Conservation (phyloP, 148 eudicot genomes). For the Vaccinium corymbosum region DNA sequence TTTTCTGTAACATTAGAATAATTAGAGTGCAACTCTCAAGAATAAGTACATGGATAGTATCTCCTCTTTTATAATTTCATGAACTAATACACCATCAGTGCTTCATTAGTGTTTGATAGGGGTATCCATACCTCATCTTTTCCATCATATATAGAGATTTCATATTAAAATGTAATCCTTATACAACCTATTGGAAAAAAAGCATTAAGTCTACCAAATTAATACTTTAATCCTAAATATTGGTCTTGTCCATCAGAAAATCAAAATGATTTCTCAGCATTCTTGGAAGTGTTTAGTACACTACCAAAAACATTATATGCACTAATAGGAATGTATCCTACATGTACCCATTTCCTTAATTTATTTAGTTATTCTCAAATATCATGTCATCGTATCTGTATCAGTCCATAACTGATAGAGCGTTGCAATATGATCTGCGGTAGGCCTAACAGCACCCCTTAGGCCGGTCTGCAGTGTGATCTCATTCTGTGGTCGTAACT, state of each 20-base stretch:
- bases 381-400: not conserved
- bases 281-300: not conserved
- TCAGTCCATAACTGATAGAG: not conserved
- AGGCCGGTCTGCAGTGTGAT: conserved; percentile 2
- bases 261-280: not conserved
- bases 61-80: too few relatives aligned
- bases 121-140: too few relatives aligned
- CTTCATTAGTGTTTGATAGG: too few relatives aligned
- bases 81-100: too few relatives aligned
- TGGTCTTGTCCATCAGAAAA: not conserved
- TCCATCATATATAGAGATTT: too few relatives aligned
- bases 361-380: too few relatives aligned
- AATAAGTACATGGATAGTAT: too few relatives aligned
- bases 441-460: not conserved
- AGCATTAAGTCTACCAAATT: not conserved
- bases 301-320: too few relatives aligned
- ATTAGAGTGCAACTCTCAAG: too few relatives aligned
- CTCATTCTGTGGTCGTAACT: not conserved
- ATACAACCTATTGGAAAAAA: not conserved
- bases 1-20: too few relatives aligned
- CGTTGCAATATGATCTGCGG: not conserved
- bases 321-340: not conserved
- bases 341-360: too few relatives aligned
- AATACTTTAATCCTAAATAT: not conserved
- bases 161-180: not conserved